Evolutionary conservation across 2,329 filamentous ascomycete genomes (phyloP).

Genomic region (Stagonosporopsis tanaceti): DNA sequence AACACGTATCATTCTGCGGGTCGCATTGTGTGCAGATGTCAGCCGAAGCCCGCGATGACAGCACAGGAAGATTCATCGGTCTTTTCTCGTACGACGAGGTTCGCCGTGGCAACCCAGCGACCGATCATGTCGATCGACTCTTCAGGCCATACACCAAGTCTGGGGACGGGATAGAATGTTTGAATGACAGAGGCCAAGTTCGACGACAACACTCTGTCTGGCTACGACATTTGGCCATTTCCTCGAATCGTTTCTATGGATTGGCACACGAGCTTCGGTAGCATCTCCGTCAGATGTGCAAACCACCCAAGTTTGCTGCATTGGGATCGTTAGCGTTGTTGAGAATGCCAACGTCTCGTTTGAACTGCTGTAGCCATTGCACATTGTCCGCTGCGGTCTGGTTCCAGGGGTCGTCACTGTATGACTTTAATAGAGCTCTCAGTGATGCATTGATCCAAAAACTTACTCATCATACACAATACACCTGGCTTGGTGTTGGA

Average conservation of each 20-base stretch:
- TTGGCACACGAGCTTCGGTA: not conserved
- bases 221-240: not conserved
- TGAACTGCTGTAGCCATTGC: conserved; percentile 44
- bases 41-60: conserved; percentile 3
- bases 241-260: not conserved
- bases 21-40: not conserved
- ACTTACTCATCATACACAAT: conserved; percentile 40
- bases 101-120: conserved; percentile 3
- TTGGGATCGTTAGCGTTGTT: conserved; percentile 3
- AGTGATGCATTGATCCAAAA: not conserved
- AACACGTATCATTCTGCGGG: not conserved
- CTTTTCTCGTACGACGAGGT: not conserved
- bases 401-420: conserved; percentile 47
- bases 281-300: conserved; percentile 5
- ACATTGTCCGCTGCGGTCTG: conserved; percentile 48
- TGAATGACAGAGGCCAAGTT: conserved; percentile 7
- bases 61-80: not conserved
- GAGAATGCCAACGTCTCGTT: conserved; percentile 31
- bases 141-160: not conserved
- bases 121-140: conserved; percentile 2
- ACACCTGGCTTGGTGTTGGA: conserved; percentile 44
- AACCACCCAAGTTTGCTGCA: conserved; percentile 8
- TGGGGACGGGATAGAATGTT: not conserved
- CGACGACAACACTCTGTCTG: not conserved
- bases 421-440: not conserved